These are phyloP conservation scores for Ascochyta lentis DNA, from an alignment of 2,329 filamentous ascomycete genomes.

Conservation along the genomic window DNA sequence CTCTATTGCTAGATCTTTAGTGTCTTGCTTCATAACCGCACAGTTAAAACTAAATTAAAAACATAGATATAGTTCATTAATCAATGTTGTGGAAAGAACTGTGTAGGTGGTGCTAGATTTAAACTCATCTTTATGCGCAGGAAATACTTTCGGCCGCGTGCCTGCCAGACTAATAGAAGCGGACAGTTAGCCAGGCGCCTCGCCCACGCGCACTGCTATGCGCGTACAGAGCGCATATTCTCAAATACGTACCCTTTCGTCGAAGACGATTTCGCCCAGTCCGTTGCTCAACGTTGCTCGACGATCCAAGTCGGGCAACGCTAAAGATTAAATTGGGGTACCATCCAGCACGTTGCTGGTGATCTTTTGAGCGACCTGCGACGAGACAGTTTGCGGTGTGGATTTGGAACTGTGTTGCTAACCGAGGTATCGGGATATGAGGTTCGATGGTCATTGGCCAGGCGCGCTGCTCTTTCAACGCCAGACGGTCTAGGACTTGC, in stretches of 20 bases:
- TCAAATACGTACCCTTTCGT: too few relatives aligned
- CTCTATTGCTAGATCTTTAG: too few relatives aligned
- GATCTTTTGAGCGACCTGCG: not conserved
- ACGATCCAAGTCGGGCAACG: not conserved
- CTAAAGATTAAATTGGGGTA: not conserved
- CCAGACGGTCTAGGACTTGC: not conserved
- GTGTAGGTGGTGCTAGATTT: too few relatives aligned
- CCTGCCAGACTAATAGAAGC: not conserved
- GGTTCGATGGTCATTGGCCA: slow-evolving; percentile 1
- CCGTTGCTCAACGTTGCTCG: not conserved
- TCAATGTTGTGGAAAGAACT: too few relatives aligned
- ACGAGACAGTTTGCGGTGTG: not conserved
- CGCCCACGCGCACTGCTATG: not conserved
- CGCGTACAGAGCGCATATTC: not conserved
- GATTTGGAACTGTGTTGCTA: not conserved
- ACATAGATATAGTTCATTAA: too few relatives aligned
- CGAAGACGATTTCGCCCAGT: not conserved
- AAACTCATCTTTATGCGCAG: too few relatives aligned
- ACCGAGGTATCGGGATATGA: slow-evolving; percentile 4
- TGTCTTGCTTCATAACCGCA: too few relatives aligned
- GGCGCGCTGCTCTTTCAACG: not conserved
- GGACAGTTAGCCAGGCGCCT: not conserved
- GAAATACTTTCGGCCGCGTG: too few relatives aligned
- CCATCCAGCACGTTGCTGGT: not conserved
- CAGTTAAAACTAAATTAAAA: too few relatives aligned